phyloP scores from a whole-genome alignment of 129 eudicot genomes.

The Mikania micrantha region DNA sequence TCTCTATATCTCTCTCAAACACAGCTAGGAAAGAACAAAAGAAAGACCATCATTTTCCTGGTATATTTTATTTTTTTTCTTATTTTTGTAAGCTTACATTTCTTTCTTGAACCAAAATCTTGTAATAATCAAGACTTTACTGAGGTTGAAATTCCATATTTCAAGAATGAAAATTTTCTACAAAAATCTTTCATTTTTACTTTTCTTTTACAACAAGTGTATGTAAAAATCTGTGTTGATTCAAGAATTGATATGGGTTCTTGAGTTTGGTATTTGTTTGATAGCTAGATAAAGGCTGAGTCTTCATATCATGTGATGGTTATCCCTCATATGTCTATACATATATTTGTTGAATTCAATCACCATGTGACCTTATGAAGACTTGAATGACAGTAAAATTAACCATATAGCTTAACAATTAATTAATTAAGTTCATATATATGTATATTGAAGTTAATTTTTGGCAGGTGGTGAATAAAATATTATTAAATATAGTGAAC shows the following conservation, averaged over 20 bases:
- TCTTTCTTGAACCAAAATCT: slow-evolving; percentile 23
- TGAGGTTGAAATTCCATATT: no score
- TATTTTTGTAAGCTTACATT: slow-evolving; percentile 27
- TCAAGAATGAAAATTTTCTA: no score
- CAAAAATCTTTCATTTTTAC: no score
- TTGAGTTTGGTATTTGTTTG: slow-evolving; percentile 10
- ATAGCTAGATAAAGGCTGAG: slow-evolving; percentile 14
- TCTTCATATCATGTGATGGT: not conserved
- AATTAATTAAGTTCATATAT: no score
- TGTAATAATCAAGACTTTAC: no score
- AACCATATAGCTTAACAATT: no score
- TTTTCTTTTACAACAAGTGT: no score
- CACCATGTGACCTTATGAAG: not conserved
- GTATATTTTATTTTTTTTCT: slow-evolving; percentile 24
- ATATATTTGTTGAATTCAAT: not conserved
- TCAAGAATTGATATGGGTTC: slow-evolving; percentile 19
- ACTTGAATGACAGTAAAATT: not conserved
- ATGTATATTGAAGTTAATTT: no score
- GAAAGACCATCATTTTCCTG: slow-evolving; percentile 30
- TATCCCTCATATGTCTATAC: no score
- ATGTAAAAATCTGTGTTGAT: slow-evolving; percentile 16
- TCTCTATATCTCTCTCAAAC: slow-evolving; percentile 6
- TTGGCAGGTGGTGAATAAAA: no score
- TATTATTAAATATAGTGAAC: no score
- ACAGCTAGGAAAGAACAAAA: slow-evolving; percentile 24